phyloP scores from a whole-genome alignment of 805 yeast species.

The Lachancea lanzarotensis region DNA sequence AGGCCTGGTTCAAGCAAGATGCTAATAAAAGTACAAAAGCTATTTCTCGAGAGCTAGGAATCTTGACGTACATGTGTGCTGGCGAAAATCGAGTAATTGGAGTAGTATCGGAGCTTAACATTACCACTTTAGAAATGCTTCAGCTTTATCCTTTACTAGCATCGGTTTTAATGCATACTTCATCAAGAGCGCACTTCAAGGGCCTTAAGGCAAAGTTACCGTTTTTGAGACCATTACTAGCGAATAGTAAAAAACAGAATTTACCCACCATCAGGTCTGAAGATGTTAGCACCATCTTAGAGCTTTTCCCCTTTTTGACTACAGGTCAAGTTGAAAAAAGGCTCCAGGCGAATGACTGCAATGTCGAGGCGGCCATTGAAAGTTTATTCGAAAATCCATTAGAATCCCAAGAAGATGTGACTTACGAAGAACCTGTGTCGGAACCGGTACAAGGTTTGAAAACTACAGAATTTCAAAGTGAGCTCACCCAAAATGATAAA shows the following conservation, averaged over 20 bases:
- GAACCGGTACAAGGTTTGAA: conserved; percentile 13
- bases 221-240: conserved; percentile 31
- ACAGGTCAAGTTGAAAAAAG: conserved; percentile 42
- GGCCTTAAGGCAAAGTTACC: conserved; percentile 42
- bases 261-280: conserved; percentile 21
- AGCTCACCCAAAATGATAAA: conserved; percentile 5
- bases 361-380: conserved; percentile 54
- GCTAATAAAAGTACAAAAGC: conserved; percentile 42
- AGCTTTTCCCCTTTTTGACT: conserved; percentile 61
- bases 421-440: conserved; percentile 12
- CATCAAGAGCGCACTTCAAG: conserved; percentile 43
- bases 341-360: conserved; percentile 40
- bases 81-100: conserved; percentile 39
- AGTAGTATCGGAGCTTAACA: conserved; percentile 40
- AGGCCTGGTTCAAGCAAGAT: conserved; percentile 52
- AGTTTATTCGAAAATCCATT: conserved; percentile 58
- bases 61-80: conserved; percentile 47
- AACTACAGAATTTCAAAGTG: neutral
- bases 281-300: conserved; percentile 39
- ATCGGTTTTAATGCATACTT: conserved; percentile 44
- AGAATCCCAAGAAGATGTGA: conserved; percentile 28
- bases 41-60: conserved; percentile 41
- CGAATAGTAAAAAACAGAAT: conserved; percentile 6
- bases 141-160: conserved; percentile 49
- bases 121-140: conserved; percentile 39